Evolutionary conservation across 805 yeast species (phyloP).

Genomic region (Saccharomyces jurei): DNA sequence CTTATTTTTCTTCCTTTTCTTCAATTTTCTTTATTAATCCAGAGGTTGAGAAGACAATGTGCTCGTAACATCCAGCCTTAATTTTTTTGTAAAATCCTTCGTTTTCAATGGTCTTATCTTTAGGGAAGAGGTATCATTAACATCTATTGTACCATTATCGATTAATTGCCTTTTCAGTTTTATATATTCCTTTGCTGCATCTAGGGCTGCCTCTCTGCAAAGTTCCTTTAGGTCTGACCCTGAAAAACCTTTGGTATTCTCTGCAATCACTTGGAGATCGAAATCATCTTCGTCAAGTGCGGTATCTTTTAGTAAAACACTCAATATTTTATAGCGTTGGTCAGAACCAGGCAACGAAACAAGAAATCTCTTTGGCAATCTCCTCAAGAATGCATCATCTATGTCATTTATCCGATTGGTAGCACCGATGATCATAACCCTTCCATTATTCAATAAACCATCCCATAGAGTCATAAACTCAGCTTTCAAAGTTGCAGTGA

Average conservation of each 20-base stretch:
- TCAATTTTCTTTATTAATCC: conserved; percentile 10
- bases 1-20: not conserved
- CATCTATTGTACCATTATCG: conserved; percentile 8
- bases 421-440: conserved; percentile 86
- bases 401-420: conserved; percentile 89
- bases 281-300: conserved; percentile 47
- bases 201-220: conserved; percentile 88
- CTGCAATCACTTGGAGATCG: conserved; percentile 52
- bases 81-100: conserved; percentile 48
- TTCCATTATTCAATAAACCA: conserved; percentile 70
- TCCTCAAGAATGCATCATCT: conserved; percentile 83
- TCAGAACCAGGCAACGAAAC: conserved; percentile 59
- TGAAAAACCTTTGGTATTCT: conserved; percentile 63
- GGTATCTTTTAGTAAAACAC: conserved; percentile 61
- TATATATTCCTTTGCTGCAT: conserved; percentile 81
- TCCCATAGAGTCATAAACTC: conserved; percentile 98
- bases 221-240: conserved; percentile 90
- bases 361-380: conserved; percentile 86
- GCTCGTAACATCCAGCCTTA: conserved; percentile 17
- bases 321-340: conserved; percentile 64
- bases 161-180: conserved; percentile 43
- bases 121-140: conserved; percentile 27
- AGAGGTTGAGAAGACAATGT: conserved; percentile 17
- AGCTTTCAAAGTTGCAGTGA: conserved; percentile 89
- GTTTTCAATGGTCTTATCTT: conserved; percentile 57